These are phyloP conservation scores for Eugenia klotzschiana DNA, from an alignment of 441 rosid species.

Conservation along the genomic window DNA sequence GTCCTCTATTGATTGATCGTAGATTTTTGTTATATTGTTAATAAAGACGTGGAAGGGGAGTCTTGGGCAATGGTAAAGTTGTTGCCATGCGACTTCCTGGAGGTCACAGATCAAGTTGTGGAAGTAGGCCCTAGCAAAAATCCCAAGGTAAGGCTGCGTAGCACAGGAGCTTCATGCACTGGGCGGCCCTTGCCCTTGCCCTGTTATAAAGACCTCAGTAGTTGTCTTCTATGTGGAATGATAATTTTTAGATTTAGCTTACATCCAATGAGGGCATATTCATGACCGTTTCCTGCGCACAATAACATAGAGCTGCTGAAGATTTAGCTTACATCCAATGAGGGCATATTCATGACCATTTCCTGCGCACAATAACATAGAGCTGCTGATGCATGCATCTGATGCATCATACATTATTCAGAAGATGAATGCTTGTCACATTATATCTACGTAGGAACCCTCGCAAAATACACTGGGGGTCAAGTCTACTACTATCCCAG, in stretches of 20 bases:
- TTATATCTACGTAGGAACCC: slow-evolving; percentile 37
- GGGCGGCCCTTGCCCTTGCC: neutral
- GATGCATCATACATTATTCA: neutral
- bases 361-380: neutral
- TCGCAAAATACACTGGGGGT: slow-evolving; percentile 96
- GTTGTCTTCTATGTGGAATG: neutral
- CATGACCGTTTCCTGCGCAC: neutral
- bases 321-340: neutral
- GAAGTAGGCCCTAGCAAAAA: neutral
- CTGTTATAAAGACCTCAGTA: neutral
- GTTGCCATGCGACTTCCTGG: neutral
- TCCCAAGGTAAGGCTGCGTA: neutral
- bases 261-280: neutral
- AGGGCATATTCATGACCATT: neutral
- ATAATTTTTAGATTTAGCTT: neutral
- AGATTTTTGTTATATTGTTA: neutral
- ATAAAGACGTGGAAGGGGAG: neutral
- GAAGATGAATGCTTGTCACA: neutral
- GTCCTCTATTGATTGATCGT: neutral
- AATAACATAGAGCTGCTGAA: neutral
- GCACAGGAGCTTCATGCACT: neutral
- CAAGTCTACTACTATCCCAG: slow-evolving; percentile 88
- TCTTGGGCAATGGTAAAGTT: neutral
- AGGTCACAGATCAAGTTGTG: neutral
- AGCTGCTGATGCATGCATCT: neutral